Percentiles rank a stretch among this genome's conserved stretches.
phyloP scores from a whole-genome alignment of 129 eudicot species.

The Flaveria sonorensis region DNA sequence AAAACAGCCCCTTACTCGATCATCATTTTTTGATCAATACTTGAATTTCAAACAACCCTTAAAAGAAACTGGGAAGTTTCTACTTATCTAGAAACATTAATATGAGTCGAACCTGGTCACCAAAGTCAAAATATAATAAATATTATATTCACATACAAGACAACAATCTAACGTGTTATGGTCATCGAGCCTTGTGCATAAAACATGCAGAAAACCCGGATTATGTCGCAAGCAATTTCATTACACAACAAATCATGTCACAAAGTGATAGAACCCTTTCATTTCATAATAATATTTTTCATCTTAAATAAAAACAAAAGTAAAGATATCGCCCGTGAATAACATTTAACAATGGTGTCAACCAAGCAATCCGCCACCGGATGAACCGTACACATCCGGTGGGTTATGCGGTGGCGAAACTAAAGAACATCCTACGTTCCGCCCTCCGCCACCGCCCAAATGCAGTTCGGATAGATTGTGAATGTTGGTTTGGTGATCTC shows the following conservation, averaged over 20 bases:
- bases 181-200: conserved; percentile 30
- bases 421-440: conserved; percentile 45
- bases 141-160: background rate
- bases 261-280: background rate
- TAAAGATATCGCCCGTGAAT: background rate
- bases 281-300: conserved; percentile 25
- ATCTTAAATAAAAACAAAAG: conserved; percentile 13
- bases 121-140: background rate
- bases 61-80: no score
- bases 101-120: background rate
- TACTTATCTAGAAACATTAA: background rate
- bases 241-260: conserved; percentile 25
- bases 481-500: conserved; percentile 43
- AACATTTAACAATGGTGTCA: conserved; percentile 12
- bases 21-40: no score
- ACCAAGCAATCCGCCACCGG: conserved; percentile 70
- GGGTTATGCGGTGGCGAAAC: conserved; percentile 48
- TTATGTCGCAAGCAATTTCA: conserved; percentile 33
- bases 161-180: conserved; percentile 15
- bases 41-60: no score
- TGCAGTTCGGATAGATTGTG: conserved; percentile 76
- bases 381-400: conserved; percentile 49
- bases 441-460: conserved; percentile 56
- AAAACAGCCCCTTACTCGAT: no score
- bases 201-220: conserved; percentile 41